Evolutionary conservation across 139 green algal genomes (phyloP), one percentile per base, ranked within the genome.

Genomic region (Yamagishiella unicocca): DNA sequence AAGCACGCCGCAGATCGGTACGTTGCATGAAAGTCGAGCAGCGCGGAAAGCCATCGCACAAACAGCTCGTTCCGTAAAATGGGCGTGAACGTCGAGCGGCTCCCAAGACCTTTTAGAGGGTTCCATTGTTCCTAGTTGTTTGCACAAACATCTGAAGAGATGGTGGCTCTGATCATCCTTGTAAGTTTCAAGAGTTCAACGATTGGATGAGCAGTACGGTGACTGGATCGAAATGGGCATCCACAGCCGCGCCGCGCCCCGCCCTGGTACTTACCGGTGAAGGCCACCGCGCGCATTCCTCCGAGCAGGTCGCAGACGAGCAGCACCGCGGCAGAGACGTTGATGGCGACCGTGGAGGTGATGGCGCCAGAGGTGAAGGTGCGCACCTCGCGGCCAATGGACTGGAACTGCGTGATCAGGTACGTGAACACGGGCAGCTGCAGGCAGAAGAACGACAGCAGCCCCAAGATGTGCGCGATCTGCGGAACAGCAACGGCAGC

Each of bases 351-450:
- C 25, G 55, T 79, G 73, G 54, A 54, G 80, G 55, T 82, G 74
- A 93, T 90, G 53, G 45, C 53, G 31, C 70, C 70, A 17, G 24
- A 53, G 29, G 90, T 93, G 81, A 93, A 93, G 58, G 88, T 90
- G 43, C 45, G 35, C 29, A 93, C 81, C 87, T 93, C 90, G 22
- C 31, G 74, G 61, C 90, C 90, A 37, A 93, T 4, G 0, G 87
- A 87, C 55, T 88, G 87, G 74, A 93, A 91, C 84, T 93, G 90
- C 17, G 90, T 93, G 85, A 93, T 93, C n/a, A 91, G 80, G 84
- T 93, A 93, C 38, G 90, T 93, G 87, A 91, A 91, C 46, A 91
- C 81, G 24, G 90, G 90, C 80, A 93, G 87, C 88, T 93, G 90
- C 50, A 93, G 90, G 68, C 70, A 89, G 35, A 76, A 70, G 79